Evolutionary conservation across 257 asterid species (phyloP).

Genomic region (Leonotis leonurus): DNA sequence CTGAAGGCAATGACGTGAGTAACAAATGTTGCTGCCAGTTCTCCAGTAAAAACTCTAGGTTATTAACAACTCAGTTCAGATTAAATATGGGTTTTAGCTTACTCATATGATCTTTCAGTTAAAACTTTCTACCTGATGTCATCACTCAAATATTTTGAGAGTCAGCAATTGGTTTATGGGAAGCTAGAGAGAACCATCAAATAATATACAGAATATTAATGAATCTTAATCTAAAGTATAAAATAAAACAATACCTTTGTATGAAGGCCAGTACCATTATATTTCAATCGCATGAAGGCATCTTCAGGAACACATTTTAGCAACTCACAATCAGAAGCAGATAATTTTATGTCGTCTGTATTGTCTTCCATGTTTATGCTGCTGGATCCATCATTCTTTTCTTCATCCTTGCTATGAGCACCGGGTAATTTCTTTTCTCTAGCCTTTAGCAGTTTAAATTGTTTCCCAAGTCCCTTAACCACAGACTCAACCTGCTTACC

Average conservation of each 20-base stretch:
- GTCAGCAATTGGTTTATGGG: not conserved
- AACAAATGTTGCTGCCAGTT: too few species aligned
- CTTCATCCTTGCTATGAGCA: slow-evolving; percentile 40
- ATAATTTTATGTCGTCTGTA: slow-evolving; percentile 25
- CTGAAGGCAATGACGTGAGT: too few species aligned
- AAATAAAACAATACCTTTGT: slow-evolving; percentile 83
- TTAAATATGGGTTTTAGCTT: too few species aligned
- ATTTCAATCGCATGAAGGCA: slow-evolving; percentile 65
- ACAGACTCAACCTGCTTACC: slow-evolving; percentile 57
- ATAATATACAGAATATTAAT: slow-evolving; percentile 2
- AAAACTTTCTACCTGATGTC: not conserved
- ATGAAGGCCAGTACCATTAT: slow-evolving; percentile 72
- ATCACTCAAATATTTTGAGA: not conserved
- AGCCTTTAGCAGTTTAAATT: slow-evolving; percentile 82
- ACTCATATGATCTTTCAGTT: not conserved
- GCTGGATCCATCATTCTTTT: slow-evolving; percentile 28
- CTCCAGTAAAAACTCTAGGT: too few species aligned
- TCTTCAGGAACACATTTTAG: slow-evolving; percentile 58
- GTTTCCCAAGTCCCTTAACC: slow-evolving; percentile 95
- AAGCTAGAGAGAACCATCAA: not conserved
- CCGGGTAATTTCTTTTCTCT: slow-evolving; percentile 45
- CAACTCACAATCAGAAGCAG: slow-evolving; percentile 43
- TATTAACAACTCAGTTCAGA: too few species aligned
- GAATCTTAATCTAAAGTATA: too few species aligned
- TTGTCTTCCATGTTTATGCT: slow-evolving; percentile 36